A percentile compares a stretch with the other conserved stretches of the same genome.
phyloP scores from a whole-genome alignment of 1,139 yeast species.

The Saccharomyces uvarum region DNA sequence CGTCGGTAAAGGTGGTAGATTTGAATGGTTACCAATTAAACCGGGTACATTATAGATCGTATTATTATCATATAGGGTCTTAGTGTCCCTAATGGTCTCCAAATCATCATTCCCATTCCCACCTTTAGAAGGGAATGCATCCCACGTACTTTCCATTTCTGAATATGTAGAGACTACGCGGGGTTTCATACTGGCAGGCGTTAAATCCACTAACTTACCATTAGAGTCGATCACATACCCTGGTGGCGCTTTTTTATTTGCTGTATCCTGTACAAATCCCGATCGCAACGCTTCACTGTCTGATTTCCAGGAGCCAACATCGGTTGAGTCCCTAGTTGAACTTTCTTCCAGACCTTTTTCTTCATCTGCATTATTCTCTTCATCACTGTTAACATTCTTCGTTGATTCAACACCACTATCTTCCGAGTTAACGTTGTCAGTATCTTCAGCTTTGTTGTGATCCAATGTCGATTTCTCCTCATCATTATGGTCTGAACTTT shows the following conservation, averaged over 20 bases:
- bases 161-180: constrained; percentile 27
- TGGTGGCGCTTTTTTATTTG: constrained; percentile 24
- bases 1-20: constrained; percentile 30
- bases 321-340: not conserved
- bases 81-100: constrained; percentile 30
- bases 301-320: constrained; percentile 22
- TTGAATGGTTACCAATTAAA: constrained; percentile 20
- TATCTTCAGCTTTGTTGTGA: not conserved
- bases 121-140: constrained; percentile 28
- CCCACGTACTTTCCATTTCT: constrained; percentile 31
- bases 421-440: not conserved
- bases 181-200: constrained; percentile 26
- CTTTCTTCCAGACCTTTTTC: not conserved
- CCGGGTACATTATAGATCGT: constrained; percentile 33
- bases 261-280: constrained; percentile 26
- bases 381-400: not conserved
- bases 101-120: constrained; percentile 23
- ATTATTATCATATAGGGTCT: constrained; percentile 31
- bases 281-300: constrained; percentile 28
- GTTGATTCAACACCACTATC: not conserved
- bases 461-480: constrained; percentile 1
- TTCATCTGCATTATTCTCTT: not conserved
- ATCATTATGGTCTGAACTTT: not conserved
- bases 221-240: constrained; percentile 28
- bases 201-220: constrained; percentile 25